Conservation (phyloP, 1,139 yeast genomes). For the Candida albicans region DNA sequence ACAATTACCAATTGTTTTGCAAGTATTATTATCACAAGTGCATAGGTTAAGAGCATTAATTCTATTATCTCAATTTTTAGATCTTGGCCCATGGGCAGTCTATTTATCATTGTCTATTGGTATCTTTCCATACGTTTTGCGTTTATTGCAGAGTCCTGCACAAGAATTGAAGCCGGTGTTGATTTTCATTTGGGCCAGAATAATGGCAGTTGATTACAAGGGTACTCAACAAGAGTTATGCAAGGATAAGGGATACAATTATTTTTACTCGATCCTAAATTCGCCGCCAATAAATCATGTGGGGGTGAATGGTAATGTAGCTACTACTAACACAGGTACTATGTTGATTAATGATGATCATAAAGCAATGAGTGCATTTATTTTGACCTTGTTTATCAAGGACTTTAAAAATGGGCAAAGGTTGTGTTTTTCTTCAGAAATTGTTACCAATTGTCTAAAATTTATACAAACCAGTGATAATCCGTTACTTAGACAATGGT, state of each 20-base stretch:
- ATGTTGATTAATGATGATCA: slow-evolving; percentile 67
- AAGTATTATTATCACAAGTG: slow-evolving; percentile 88
- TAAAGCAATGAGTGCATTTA: slow-evolving; percentile 94
- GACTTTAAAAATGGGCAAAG: slow-evolving; percentile 82
- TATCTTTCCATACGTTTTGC: slow-evolving; percentile 91
- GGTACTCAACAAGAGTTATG: slow-evolving; percentile 90
- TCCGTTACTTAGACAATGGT: slow-evolving; percentile 91
- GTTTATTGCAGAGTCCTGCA: slow-evolving; percentile 90
- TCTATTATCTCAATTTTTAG: slow-evolving; percentile 79
- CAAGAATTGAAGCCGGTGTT: slow-evolving; percentile 92
- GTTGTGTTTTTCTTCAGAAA: slow-evolving; percentile 71
- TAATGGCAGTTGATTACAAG: slow-evolving; percentile 90
- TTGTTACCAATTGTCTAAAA: slow-evolving; percentile 65
- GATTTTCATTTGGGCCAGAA: slow-evolving; percentile 96
- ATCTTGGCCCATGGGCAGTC: slow-evolving; percentile 97
- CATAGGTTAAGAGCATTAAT: slow-evolving; percentile 90
- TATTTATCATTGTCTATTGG: slow-evolving; percentile 91
- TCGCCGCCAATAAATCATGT: slow-evolving; percentile 29
- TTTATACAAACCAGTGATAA: slow-evolving; percentile 74
- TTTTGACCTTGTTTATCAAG: slow-evolving; percentile 76
- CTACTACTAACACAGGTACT: slow-evolving; percentile 17
- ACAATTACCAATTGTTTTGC: slow-evolving; percentile 90
- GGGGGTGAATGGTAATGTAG: slow-evolving; percentile 23
- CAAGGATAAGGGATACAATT: slow-evolving; percentile 87
- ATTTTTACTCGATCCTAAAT: slow-evolving; percentile 74